These are phyloP conservation scores for Ophiocordyceps polyrhachis-furcata DNA, from an alignment of 2,329 filamentous ascomycete species.

Conservation along the genomic window DNA sequence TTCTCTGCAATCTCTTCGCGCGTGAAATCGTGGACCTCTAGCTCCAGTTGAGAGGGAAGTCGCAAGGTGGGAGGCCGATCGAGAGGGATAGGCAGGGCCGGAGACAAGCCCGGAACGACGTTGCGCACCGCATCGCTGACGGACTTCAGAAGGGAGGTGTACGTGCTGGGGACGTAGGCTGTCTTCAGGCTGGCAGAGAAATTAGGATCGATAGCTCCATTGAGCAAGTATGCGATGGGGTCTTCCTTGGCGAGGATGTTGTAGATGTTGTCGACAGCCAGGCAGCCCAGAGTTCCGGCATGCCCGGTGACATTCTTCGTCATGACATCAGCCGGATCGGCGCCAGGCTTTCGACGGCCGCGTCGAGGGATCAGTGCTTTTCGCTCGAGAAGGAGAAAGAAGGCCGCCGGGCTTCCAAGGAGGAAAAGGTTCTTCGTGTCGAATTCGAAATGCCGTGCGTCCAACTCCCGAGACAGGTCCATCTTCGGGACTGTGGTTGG, in stretches of 20 bases:
- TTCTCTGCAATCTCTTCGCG: conserved; percentile 84
- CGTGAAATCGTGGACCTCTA: conserved; percentile 90
- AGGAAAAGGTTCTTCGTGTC: conserved; percentile 80
- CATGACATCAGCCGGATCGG: conserved; percentile 41
- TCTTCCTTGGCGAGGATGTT: conserved; percentile 60
- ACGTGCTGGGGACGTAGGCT: conserved; percentile 60
- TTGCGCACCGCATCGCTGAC: conserved; percentile 43
- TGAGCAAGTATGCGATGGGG: conserved; percentile 80
- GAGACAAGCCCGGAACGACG: conserved; percentile 34
- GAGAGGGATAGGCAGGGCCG: conserved; percentile 12
- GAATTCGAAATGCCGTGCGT: conserved; percentile 62
- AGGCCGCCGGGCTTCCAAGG: conserved; percentile 75
- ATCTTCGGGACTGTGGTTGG: conserved; percentile 48
- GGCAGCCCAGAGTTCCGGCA: conserved; percentile 64
- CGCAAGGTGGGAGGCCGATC: conserved; percentile 23
- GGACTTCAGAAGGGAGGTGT: conserved; percentile 44
- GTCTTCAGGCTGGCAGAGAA: conserved; percentile 62
- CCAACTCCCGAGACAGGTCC: conserved; percentile 21
- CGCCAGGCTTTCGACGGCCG: conserved; percentile 57
- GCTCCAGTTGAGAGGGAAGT: conserved; percentile 53
- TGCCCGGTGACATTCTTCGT: conserved; percentile 52
- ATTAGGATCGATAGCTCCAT: conserved; percentile 66
- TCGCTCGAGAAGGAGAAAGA: conserved; percentile 77
- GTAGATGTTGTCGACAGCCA: conserved; percentile 91
- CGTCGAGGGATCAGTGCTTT: conserved; percentile 54